Evolutionary conservation across 2,329 filamentous ascomycete species (phyloP), one percentile per base, ranked within the genome.

Genomic region (Xylaria sp.): DNA sequence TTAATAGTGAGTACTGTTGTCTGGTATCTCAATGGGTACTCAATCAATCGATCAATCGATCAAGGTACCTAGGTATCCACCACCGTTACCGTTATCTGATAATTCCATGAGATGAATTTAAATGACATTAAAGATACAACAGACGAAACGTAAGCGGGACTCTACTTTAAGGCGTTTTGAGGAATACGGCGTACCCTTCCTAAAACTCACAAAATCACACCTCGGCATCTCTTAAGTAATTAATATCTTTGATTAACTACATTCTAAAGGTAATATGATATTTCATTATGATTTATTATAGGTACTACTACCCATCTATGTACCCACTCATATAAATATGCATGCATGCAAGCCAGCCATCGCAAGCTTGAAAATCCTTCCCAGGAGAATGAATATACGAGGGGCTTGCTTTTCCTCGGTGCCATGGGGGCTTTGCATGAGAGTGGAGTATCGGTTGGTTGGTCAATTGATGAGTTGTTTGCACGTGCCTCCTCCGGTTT

Each of bases 271-370:
- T 5, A 32, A 58, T 18, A 13, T 5, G 25, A 32, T 40, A 40
- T n/a, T 21, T 23, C 40, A 48, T 59, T 63, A 54, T 25, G 47
- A 16, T 51, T 60, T 54, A 54, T 50, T 55, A 54, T 16, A 60
- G 44, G 18, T 21, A 21, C 21, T 21, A 21, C 21, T 25, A 18
- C 37, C 21, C 25, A 50, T 44, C 37, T 50, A 51, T 53, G 32
- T 25, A 21, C 27, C 40, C 8, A 44, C 2, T 40, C 35, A 40
- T 40, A 40, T 9, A n/a, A 40, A 6, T 29, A 50, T 53, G 42
- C n/a, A n/a, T 40, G 25, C 25, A 55, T 10, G 3, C 29, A 21
- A n/a, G 16, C 40, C 48, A 3, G 3, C 37, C 48, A 32, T 40
- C 25, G 5, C 5, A 21, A 57, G 54, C 16, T 42, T 27, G 18